A percentile compares a stretch with the other conserved stretches of the same genome.
These are phyloP conservation scores for Eimeria tenella DNA, from an alignment of 169 alveolate species.

Conservation along the genomic window DNA sequence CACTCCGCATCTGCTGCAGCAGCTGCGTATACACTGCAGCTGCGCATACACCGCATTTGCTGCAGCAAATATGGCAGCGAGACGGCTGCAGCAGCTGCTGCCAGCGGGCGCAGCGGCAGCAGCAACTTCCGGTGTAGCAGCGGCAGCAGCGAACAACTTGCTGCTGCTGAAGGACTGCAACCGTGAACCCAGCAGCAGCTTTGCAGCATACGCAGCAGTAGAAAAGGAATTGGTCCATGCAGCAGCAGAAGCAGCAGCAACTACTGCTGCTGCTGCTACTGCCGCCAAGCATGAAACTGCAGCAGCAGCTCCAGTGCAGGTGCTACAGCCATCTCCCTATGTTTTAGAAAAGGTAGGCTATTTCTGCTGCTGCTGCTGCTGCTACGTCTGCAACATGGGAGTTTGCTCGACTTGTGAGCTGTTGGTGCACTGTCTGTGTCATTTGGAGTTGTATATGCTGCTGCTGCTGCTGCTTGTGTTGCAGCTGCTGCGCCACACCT, in stretches of 20 bases:
- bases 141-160: slow-evolving; percentile 2
- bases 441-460: background rate
- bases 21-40: slow-evolving; percentile 44
- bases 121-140: slow-evolving; percentile 8
- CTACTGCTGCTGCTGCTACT: slow-evolving; percentile 37
- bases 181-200: background rate
- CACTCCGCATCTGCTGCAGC: background rate
- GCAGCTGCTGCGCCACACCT: slow-evolving; percentile 19
- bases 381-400: background rate
- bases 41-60: slow-evolving; percentile 9
- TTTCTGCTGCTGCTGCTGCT: background rate
- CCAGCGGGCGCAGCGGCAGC: slow-evolving; percentile 28
- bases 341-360: slow-evolving; percentile 1
- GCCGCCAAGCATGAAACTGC: too few species aligned
- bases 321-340: background rate
- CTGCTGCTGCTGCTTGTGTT: slow-evolving; percentile 3
- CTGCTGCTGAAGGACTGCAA: slow-evolving; percentile 13
- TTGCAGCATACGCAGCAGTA: background rate
- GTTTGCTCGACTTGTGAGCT: background rate
- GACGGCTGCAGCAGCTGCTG: slow-evolving; percentile 43
- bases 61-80: slow-evolving; percentile 14
- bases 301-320: background rate
- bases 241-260: background rate
- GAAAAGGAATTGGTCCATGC: background rate
- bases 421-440: background rate